phyloP scores from a whole-genome alignment of 345 rosid species.

The Arabidopsis arenosa region DNA sequence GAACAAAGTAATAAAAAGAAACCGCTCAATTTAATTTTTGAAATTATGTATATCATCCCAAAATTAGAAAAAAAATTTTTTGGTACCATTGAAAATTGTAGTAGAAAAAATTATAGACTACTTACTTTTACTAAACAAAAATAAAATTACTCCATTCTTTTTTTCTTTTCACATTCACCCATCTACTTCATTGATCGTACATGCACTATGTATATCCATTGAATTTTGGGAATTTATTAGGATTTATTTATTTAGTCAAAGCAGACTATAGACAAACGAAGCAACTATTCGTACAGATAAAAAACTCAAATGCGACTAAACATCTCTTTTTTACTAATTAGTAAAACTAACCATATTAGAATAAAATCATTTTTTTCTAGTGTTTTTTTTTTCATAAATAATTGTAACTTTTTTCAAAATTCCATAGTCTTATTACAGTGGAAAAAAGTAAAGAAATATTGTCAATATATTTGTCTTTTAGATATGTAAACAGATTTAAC shows the following conservation, averaged over 20 bases:
- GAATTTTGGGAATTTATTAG: background rate
- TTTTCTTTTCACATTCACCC: background rate
- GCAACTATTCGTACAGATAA: background rate
- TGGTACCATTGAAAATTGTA: background rate
- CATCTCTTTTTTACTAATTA: background rate
- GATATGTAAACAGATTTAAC: constrained; percentile 6
- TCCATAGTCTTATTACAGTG: background rate
- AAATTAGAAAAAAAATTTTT: too few species aligned
- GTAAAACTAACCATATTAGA: background rate
- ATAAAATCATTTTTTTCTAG: background rate
- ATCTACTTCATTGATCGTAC: background rate
- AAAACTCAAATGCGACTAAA: background rate
- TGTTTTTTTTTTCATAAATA: background rate
- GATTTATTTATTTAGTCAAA: background rate
- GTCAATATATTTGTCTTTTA: background rate
- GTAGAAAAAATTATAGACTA: background rate
- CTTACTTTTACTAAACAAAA: background rate
- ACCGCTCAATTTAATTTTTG: too few species aligned
- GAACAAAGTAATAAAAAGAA: too few species aligned
- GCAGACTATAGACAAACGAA: background rate
- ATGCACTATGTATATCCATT: constrained; percentile 5
- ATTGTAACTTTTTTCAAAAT: background rate
- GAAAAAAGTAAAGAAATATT: background rate
- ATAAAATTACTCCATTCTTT: background rate
- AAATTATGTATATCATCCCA: too few species aligned